Conservation (phyloP, 116 monocot species). For the Papilionanthe hybrid region DNA sequence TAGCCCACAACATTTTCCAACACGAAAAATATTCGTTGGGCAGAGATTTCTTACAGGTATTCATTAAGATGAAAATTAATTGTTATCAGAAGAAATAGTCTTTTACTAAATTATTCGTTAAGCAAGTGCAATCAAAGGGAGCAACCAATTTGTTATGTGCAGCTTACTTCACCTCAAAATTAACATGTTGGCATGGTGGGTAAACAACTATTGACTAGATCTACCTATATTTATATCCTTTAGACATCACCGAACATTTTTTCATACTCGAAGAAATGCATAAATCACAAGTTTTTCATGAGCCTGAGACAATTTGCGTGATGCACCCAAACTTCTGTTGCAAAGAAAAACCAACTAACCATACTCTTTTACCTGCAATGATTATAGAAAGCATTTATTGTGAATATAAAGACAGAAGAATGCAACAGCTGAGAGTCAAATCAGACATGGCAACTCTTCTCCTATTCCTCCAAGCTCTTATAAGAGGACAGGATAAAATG, state of each 20-base stretch:
- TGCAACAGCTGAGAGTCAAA: neutral
- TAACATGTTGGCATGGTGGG: neutral
- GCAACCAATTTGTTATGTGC: neutral
- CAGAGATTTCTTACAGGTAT: too few species aligned
- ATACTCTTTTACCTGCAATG: neutral
- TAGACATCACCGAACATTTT: neutral
- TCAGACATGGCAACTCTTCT: slow-evolving; percentile 21
- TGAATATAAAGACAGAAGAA: neutral
- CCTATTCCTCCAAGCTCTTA: slow-evolving; percentile 15
- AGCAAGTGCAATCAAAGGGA: neutral
- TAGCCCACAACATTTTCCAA: too few species aligned
- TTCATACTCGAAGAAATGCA: neutral
- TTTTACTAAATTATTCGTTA: too few species aligned
- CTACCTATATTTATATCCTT: neutral
- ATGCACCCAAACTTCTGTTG: neutral
- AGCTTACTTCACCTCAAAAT: neutral
- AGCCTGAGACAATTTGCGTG: neutral
- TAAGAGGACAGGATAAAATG: slow-evolving; percentile 6
- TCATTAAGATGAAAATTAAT: too few species aligned
- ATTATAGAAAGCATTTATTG: neutral
- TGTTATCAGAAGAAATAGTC: too few species aligned
- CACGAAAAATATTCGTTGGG: too few species aligned
- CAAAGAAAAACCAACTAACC: neutral
- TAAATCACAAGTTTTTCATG: neutral
- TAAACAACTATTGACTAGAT: neutral